phyloP scores from a whole-genome alignment of 352 stramenopile genomes.

The Pythium dissimile region DNA sequence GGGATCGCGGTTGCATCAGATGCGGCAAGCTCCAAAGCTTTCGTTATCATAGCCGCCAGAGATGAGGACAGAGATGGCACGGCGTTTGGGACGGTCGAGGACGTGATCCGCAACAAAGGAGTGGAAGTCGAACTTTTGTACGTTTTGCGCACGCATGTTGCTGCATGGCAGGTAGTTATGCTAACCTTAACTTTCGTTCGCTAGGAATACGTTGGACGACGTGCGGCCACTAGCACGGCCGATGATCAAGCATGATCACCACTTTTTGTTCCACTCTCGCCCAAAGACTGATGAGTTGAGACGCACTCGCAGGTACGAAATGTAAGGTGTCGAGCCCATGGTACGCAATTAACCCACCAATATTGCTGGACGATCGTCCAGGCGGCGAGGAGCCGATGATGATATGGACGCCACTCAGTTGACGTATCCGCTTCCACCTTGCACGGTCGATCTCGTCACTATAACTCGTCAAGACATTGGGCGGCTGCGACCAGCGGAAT shows the following conservation, averaged over 20 bases:
- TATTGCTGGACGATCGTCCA: too few relatives aligned
- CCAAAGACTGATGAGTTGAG: background rate
- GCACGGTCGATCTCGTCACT: constrained; percentile 68
- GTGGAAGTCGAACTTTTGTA: constrained; percentile 6
- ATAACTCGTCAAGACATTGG: constrained; percentile 61
- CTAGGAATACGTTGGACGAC: constrained; percentile 10
- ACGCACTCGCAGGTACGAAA: constrained; percentile 11
- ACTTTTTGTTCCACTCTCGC: constrained; percentile 5
- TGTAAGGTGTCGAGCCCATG: too few relatives aligned
- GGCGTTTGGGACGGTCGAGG: background rate
- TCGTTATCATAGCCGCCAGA: constrained; percentile 7
- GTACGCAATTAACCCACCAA: too few relatives aligned
- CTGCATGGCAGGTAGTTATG: too few relatives aligned
- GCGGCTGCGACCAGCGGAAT: constrained; percentile 62
- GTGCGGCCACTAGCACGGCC: constrained; percentile 1
- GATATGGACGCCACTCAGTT: constrained; percentile 24
- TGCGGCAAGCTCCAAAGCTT: constrained; percentile 4
- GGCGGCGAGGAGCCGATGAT: constrained; percentile 4
- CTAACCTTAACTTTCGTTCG: background rate
- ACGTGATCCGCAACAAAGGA: background rate
- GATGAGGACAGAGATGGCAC: constrained; percentile 10
- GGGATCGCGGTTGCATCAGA: too few relatives aligned
- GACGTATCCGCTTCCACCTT: constrained; percentile 72
- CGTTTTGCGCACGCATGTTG: too few relatives aligned
- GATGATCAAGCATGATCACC: constrained; percentile 9